A percentile compares a stretch with the other conserved stretches of the same genome.
Evolutionary conservation across 2,329 filamentous ascomycete species (phyloP).

Genomic region (Diaporthe helianthi): DNA sequence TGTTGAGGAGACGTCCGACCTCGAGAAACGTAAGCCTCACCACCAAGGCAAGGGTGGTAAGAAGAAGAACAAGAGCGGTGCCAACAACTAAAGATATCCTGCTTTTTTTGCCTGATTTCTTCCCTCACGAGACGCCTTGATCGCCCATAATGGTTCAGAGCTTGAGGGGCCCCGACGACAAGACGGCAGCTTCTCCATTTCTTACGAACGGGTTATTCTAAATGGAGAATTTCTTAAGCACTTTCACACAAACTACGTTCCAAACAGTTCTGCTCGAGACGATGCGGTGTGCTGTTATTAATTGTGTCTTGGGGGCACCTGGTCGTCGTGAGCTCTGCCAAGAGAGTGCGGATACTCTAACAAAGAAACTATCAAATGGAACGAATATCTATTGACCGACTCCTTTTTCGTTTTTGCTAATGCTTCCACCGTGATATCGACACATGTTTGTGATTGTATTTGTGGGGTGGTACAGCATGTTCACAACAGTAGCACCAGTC

Average conservation of each 20-base stretch:
- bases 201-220: background rate
- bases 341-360: conserved; percentile 11
- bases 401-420: background rate
- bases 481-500: background rate
- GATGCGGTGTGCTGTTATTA: conserved; percentile 15
- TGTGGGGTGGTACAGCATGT: background rate
- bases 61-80: conserved; percentile 34
- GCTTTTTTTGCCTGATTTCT: background rate
- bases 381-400: conserved; percentile 24
- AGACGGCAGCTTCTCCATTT: background rate
- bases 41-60: conserved; percentile 36
- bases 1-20: background rate
- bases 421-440: background rate
- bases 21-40: conserved; percentile 31
- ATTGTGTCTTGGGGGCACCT: conserved; percentile 7
- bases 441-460: background rate
- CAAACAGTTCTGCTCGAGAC: conserved; percentile 19
- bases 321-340: background rate
- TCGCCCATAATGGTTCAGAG: background rate
- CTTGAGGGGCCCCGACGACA: background rate
- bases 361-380: conserved; percentile 16
- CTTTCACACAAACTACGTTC: background rate
- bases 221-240: background rate
- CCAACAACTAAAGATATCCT: background rate
- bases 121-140: no score